Conservation (phyloP, 75 land plant genomes). For the Pinus tabuliformis region DNA sequence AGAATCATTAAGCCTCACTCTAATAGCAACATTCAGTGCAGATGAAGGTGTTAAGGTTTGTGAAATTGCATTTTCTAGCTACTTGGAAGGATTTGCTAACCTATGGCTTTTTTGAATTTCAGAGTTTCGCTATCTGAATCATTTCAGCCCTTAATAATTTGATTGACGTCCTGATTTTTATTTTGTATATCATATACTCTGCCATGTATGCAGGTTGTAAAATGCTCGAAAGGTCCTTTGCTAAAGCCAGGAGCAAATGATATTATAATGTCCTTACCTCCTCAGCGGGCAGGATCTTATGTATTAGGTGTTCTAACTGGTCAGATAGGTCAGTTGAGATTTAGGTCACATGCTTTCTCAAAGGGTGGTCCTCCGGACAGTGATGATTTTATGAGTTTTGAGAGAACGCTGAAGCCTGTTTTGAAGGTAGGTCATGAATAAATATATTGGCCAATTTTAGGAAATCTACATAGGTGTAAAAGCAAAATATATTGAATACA, state of each 20-base stretch:
- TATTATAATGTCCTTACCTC: constrained; percentile 63
- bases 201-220: constrained; percentile 60
- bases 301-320: constrained; percentile 92
- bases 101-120: constrained; percentile 7
- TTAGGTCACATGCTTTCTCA: constrained; percentile 90
- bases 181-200: not conserved
- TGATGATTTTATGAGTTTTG: constrained; percentile 95
- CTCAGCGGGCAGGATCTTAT: constrained; percentile 93
- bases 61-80: not conserved
- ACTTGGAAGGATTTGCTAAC: not conserved
- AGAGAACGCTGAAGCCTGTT: constrained; percentile 88
- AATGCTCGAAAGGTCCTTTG: constrained; percentile 48
- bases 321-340: constrained; percentile 80
- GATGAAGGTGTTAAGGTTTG: constrained; percentile 95
- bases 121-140: not conserved
- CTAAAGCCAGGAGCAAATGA: constrained; percentile 85
- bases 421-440: constrained; percentile 56
- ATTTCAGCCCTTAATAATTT: not conserved
- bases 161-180: not conserved
- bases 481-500: not conserved
- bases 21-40: constrained; percentile 61
- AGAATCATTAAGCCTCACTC: constrained; percentile 81
- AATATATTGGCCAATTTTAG: not conserved
- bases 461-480: not conserved
- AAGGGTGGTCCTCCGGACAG: constrained; percentile 89